Conservation (phyloP, 352 stramenopile genomes). For the Blastocystis sp. region DNA sequence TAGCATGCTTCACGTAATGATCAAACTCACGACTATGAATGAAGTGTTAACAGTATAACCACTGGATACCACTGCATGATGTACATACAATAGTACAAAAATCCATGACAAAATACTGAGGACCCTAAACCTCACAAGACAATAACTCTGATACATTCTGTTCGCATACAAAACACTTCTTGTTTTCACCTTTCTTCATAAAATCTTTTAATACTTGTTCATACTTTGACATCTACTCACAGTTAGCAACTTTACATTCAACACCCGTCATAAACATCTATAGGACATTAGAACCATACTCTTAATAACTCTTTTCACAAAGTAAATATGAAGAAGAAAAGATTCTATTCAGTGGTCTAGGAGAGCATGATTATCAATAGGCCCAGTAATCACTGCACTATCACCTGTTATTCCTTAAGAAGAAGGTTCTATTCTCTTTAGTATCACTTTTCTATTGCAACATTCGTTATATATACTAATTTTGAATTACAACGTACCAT, state of each 20-base stretch:
- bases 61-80: conserved; percentile 58
- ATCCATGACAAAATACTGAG: conserved; percentile 68
- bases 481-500: no score
- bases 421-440: neutral
- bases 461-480: no score
- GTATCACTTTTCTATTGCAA: neutral
- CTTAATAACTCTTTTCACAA: neutral
- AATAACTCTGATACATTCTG: conserved; percentile 10
- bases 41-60: neutral
- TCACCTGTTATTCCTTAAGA: neutral
- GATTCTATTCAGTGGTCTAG: neutral
- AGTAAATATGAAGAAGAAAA: neutral
- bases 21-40: conserved; percentile 61
- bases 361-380: neutral
- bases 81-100: conserved; percentile 66
- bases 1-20: conserved; percentile 60
- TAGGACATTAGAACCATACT: neutral
- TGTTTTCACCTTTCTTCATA: conserved; percentile 67
- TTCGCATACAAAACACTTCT: conserved; percentile 66
- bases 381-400: neutral
- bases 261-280: no score
- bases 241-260: neutral
- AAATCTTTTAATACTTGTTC: conserved; percentile 68
- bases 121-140: conserved; percentile 4
- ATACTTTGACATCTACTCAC: conserved; percentile 60